Percentiles rank a stretch among this genome's conserved stretches.
Conservation (phyloP, 1,284 basidiomycete species). For the Dichomitus squalens region DNA sequence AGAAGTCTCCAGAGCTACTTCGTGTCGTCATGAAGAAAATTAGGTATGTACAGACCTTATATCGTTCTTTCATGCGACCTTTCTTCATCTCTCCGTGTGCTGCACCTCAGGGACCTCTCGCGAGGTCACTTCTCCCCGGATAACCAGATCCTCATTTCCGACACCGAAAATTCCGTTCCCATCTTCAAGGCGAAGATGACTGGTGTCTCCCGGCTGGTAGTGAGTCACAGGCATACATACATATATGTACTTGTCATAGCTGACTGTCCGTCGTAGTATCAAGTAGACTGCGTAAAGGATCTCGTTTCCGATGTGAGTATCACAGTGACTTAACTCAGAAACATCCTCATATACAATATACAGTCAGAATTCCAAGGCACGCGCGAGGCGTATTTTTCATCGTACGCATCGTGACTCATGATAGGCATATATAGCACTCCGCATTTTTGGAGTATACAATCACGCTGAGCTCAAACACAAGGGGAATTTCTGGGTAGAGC, state of each 20-base stretch:
- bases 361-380: background rate
- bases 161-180: conserved; percentile 43
- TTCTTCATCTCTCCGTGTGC: background rate
- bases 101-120: conserved; percentile 60
- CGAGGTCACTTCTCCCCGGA: conserved; percentile 58
- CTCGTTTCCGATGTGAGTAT: background rate
- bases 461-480: conserved; percentile 47
- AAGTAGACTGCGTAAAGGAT: background rate
- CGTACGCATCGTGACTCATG: background rate
- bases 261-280: background rate
- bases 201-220: conserved; percentile 52
- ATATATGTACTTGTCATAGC: too few species aligned
- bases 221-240: conserved; percentile 31
- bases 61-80: background rate
- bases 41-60: conserved; percentile 35
- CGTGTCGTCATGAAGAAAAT: conserved; percentile 53
- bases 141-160: conserved; percentile 56
- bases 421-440: conserved; percentile 39
- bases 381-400: background rate
- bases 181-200: conserved; percentile 65
- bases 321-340: too few species aligned
- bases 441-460: conserved; percentile 57
- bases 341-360: background rate
- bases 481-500: conserved; percentile 48
- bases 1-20: conserved; percentile 42